Base-by-base conservation (phyloP, 306 rosid species). In the Mucuna pruriens region DNA sequence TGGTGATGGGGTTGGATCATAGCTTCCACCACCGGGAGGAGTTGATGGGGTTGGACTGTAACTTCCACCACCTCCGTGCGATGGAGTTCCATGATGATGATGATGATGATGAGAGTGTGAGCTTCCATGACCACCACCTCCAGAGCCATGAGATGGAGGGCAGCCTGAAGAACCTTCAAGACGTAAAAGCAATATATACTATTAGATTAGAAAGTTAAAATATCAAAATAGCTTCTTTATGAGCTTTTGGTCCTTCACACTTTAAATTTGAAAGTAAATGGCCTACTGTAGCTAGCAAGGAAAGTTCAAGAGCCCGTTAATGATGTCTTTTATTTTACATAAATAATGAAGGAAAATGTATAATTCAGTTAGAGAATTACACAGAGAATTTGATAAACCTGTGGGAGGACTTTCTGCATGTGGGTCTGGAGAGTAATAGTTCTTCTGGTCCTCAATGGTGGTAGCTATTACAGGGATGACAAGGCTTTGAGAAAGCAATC, bases 401-500 rank as follows among this genome's bases (percentile, higher is more conserved):
- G 85, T 2, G 16, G 88, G 95, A 31, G 93, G 78, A 49, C 51
- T 82, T 84, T 85, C 94, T 38, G 86, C 54, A 82, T 85, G 69
- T 46, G 89, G 91, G 74, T 87, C 83, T 58, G 91, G 89, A 75
- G 83, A 4, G 91, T 90, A 77, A 78, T 87, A 78, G 86, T 82
- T 89, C 80, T 90, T 91, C 88, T 91, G 88, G 69, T 88, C 94
- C 63, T 84, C 86, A 74, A 85, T 34, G 75, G 83, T 69, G 74
- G 86, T 23, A 71, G 93, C 86, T 60, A 78, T 64, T 9, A 78
- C 97, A 81, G 91, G 85, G 63, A 90, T 79, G 55, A 88, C 72
- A 80, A 88, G 81, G 90, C 85, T 84, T 23, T 86, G 93, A 79
- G 97, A 90, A 38, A 95, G 78, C 88, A 93, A 81, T 61, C 84